Conservation (phyloP, 495 filamentous ascomycete species). For the Aspergillus biplanus region DNA sequence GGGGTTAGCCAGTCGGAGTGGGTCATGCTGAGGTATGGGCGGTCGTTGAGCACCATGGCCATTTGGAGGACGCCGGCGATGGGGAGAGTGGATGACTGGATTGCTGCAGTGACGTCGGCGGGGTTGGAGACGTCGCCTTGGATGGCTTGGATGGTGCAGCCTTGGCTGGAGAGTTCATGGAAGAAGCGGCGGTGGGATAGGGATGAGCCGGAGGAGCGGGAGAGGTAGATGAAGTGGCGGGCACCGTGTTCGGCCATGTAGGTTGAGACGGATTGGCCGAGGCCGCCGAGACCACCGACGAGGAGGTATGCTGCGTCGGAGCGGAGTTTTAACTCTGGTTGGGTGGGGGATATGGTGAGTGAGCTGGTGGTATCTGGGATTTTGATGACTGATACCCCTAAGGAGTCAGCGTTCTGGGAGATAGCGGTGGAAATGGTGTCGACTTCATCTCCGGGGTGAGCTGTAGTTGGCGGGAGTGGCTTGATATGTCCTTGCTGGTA, state of each 20-base stretch:
- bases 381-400: not conserved
- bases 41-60: conserved; percentile 36
- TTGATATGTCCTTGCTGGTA: not conserved
- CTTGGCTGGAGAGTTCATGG: not conserved
- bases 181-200: not conserved
- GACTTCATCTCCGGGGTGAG: not conserved
- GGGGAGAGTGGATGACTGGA: conserved; percentile 4
- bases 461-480: not conserved
- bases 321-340: conserved; percentile 8
- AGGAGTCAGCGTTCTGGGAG: not conserved
- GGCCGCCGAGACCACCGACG: conserved; percentile 53
- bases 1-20: conserved; percentile 31
- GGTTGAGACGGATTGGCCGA: conserved; percentile 55
- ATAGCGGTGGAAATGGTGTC: not conserved
- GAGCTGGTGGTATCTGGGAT: not conserved
- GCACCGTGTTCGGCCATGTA: conserved; percentile 63
- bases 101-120: not conserved
- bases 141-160: not conserved
- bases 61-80: conserved; percentile 33
- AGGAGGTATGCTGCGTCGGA: conserved; percentile 40
- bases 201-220: conserved; percentile 18
- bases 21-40: conserved; percentile 33
- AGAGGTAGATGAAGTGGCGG: conserved; percentile 52
- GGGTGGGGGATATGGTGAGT: not conserved
- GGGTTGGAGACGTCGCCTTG: not conserved